Base-by-base conservation (phyloP, 345 rosid genomes). In the Acer negundo region DNA sequence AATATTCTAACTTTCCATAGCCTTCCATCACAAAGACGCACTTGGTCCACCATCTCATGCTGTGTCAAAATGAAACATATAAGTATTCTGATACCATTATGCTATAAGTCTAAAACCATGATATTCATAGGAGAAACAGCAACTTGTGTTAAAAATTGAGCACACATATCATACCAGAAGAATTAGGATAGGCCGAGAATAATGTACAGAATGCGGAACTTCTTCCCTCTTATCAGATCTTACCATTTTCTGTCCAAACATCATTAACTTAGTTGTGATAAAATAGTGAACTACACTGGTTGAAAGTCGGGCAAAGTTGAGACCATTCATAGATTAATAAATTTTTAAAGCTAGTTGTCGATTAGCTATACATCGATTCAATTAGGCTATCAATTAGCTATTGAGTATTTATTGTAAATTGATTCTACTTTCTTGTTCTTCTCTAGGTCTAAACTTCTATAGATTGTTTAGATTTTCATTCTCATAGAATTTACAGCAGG, bases 1-100 rank as follows among this genome's bases (percentile, higher is more conserved):
- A n/a, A 69, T 26, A 67, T 20, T 62, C 10, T 64, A 51, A 77
- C 70, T 76, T 44, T 44, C 53, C 65, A 17, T 0, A 28, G 13
- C 66, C 46, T 53, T 73, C 62, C 62, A 42, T 62, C 23, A 9
- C 23, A 46, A 44, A 74, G 35, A 8, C 7, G 59, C 17, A 46
- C 53, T 3, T 44, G 8, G 16, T 40, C 55, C 47, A 73, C 16
- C 59, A 44, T 69, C 11, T 38, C 28, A 72, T 58, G 24, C 26
- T 26, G 63, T 26, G 46, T 11, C 62, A 59, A 31, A 53, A 55
- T 53, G n/a, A 71, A 53, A 28, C 20, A 28, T 71, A 26, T 19
- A 12, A 17, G 17, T 59, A 59, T 17, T 49, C 38, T 23, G 19
- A 49, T 24, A 49, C n/a, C 24, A 7, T 15, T 3, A 69, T 69